Conservation (phyloP, 2,329 filamentous ascomycete species). For the Dactylellina leptospora region DNA sequence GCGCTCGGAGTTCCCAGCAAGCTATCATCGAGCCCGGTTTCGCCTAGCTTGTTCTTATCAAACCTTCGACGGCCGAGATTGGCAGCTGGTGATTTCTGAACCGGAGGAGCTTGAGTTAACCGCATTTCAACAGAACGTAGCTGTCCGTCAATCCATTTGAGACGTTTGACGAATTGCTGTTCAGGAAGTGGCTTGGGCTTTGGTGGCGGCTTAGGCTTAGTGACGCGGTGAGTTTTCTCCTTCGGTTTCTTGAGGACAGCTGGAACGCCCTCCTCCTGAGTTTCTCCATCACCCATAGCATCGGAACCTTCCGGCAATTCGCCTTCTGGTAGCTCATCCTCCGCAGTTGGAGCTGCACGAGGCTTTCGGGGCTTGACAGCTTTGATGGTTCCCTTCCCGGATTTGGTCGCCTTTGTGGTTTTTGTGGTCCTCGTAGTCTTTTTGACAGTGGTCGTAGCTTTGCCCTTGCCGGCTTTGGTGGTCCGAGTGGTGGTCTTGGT, state of each 20-base stretch:
- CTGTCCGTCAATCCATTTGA: constrained; percentile 49
- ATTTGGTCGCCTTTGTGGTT: constrained; percentile 38
- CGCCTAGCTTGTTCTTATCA: constrained; percentile 39
- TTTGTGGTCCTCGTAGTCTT: constrained; percentile 39
- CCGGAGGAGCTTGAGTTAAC: constrained; percentile 44
- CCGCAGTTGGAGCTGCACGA: constrained; percentile 20
- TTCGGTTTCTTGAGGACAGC: constrained; percentile 43
- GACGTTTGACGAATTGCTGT: constrained; percentile 47
- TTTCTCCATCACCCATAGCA: constrained; percentile 9
- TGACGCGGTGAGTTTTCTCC: constrained; percentile 45
- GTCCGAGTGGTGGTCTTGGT: constrained; percentile 30
- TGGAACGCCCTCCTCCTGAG: constrained; percentile 29
- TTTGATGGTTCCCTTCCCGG: constrained; percentile 33
- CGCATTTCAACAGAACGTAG: constrained; percentile 46
- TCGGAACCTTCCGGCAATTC: constrained; percentile 23
- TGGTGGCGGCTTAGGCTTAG: constrained; percentile 40
- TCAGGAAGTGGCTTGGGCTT: constrained; percentile 47
- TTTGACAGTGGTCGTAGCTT: constrained; percentile 34
- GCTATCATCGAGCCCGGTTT: constrained; percentile 15
- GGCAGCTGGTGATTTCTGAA: constrained; percentile 47
- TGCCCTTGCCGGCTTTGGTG: constrained; percentile 16
- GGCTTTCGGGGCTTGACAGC: constrained; percentile 40
- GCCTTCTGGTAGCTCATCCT: constrained; percentile 19
- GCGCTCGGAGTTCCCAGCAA: constrained; percentile 13
- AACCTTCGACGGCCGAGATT: constrained; percentile 38